Evolutionary conservation across 441 rosid genomes (phyloP), one percentile per base, ranked within the genome.

Genomic region (Erodium trifolium): DNA sequence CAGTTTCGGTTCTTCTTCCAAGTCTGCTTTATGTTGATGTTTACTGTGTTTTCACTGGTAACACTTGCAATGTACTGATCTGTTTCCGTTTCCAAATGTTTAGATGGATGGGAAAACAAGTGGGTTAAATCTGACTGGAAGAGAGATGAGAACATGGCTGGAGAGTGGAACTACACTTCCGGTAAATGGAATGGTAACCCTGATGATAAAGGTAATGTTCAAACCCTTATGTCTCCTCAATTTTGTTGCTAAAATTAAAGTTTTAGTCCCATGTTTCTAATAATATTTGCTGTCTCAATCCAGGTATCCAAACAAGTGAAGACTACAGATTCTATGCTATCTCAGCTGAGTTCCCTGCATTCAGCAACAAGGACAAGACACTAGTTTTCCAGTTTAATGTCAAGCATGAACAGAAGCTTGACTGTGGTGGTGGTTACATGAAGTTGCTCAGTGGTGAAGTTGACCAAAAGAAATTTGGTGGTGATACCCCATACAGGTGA

Each of bases 351-450:
- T 91, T 79, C 78, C 96, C 98, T 34, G 88, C 83, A 72, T 81
- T 93, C 80, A 93, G 88, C 83, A 93, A 87, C 85, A 93, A 93
- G 82, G 97, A 84, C 45, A 84, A 83, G 79, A 89, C 92, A 0
- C 78, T 93, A 0, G 97, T 93, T 51, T 91, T 91, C 84, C 97
- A 93, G 60, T 91, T 89, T 78, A 84, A 89, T 3, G 93, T 88
- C 72, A 91, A 91, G 88, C 96, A 89, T 47, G 97, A 93, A 76
- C 99, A 93, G 82, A 89, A 93, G 80, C 96, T 93, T 75, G 99
- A 91, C 74, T 91, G 96, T 79, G 96, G 97, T 75, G 97, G 98
- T 78, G 98, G 98, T 16, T 93, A 93, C 89, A 91, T 93, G 93
- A 93, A 93, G 86, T 72, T 93, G 71, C 86, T 89, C 14, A 88